These are phyloP conservation scores for Flammula alnicola DNA, from an alignment of 1,284 basidiomycete species.

Conservation along the genomic window DNA sequence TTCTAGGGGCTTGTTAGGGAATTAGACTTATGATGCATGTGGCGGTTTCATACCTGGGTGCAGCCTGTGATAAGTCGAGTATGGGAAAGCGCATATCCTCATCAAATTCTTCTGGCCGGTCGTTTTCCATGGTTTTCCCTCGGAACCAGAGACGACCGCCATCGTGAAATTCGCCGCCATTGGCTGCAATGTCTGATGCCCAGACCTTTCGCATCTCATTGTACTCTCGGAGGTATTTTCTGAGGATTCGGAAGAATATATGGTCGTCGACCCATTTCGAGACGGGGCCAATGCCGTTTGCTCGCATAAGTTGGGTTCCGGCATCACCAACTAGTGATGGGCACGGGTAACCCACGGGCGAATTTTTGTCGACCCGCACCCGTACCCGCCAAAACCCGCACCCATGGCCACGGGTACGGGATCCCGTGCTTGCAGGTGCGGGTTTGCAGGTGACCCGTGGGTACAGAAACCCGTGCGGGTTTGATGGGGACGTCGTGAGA, in stretches of 20 bases:
- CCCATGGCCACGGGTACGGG: too few relatives aligned
- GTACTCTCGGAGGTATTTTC: conserved; percentile 21
- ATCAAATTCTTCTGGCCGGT: conserved; percentile 34
- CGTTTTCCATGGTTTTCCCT: conserved; percentile 26
- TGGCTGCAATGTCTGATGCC: neutral
- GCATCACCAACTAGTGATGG: too few relatives aligned
- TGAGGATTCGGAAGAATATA: conserved; percentile 35
- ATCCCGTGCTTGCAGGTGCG: too few relatives aligned
- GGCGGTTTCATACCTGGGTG: neutral
- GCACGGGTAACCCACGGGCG: too few relatives aligned
- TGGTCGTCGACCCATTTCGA: conserved; percentile 49
- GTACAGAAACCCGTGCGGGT: too few relatives aligned
- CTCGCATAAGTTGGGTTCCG: conserved; percentile 31
- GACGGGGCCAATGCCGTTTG: conserved; percentile 36
- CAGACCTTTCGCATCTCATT: conserved; percentile 20
- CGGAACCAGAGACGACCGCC: conserved; percentile 35
- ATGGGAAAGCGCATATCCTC: conserved; percentile 24
- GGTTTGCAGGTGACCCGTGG: too few relatives aligned
- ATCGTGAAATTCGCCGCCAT: conserved; percentile 1
- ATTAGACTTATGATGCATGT: neutral
- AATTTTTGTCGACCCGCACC: too few relatives aligned
- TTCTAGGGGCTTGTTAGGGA: conserved; percentile 8
- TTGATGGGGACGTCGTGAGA: too few relatives aligned
- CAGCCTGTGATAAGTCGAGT: conserved; percentile 9
- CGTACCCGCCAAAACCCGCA: too few relatives aligned